Conservation (phyloP, 176 grass and related monocot species). For the Canna indica region DNA sequence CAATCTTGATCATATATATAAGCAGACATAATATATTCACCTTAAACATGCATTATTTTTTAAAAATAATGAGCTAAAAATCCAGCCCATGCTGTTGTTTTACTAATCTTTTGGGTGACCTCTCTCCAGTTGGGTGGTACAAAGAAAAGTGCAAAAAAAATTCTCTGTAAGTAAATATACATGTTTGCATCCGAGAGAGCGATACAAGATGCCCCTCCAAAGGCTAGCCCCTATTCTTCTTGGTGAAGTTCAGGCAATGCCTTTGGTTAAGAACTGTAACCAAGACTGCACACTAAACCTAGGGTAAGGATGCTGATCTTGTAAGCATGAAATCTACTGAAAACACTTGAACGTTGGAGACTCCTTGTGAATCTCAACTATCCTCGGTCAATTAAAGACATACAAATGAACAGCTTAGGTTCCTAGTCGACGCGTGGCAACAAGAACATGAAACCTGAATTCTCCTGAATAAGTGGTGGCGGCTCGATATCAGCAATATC, state of each 20-base stretch:
- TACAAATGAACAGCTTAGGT: not conserved
- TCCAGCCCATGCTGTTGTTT: too few relatives aligned
- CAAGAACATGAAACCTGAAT: slow-evolving; percentile 37
- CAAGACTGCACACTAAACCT: not conserved
- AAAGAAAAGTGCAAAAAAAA: not conserved
- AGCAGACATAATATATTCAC: too few relatives aligned
- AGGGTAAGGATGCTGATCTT: not conserved
- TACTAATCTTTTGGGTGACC: not conserved
- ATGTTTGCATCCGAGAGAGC: not conserved
- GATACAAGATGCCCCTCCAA: not conserved
- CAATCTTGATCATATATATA: too few relatives aligned
- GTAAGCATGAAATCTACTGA: not conserved
- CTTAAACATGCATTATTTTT: too few relatives aligned
- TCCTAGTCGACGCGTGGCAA: slow-evolving; percentile 23
- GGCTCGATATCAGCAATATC: slow-evolving; percentile 41
- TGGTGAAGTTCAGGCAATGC: not conserved
- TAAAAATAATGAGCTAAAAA: too few relatives aligned
- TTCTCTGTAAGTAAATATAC: not conserved
- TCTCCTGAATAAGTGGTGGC: slow-evolving; percentile 36
- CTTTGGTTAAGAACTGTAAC: not conserved
- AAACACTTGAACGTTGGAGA: not conserved
- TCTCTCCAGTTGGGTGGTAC: not conserved
- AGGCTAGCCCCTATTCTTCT: not conserved
- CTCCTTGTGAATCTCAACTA: not conserved
- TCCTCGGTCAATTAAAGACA: not conserved